These are phyloP conservation scores for Solanum medicagineum DNA, from an alignment of 257 asterid genomes.

Conservation along the genomic window DNA sequence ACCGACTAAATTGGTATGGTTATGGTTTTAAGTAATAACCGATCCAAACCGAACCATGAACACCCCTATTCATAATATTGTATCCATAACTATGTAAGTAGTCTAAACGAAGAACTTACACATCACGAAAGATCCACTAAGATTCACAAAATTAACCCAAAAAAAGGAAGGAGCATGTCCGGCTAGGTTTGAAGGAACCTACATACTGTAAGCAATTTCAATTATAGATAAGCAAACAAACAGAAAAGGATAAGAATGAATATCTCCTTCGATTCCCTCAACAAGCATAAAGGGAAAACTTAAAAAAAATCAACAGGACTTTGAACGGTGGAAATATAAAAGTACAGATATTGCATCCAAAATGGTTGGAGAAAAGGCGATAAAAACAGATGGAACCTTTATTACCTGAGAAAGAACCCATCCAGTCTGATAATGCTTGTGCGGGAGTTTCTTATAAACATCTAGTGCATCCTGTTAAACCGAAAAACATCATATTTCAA, in stretches of 20 bases:
- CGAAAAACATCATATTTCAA: background rate
- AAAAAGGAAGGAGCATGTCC: background rate
- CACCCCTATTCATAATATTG: background rate
- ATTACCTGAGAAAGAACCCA: slow-evolving; percentile 91
- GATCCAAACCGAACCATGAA: too few relatives aligned
- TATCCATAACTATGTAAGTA: background rate
- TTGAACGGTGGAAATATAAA: background rate
- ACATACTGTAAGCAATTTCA: background rate
- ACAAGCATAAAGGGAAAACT: background rate
- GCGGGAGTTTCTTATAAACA: slow-evolving; percentile 57
- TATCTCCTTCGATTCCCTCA: background rate
- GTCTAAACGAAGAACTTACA: background rate
- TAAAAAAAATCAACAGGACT: background rate
- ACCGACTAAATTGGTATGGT: too few relatives aligned
- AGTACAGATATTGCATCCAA: background rate
- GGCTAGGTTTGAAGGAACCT: background rate
- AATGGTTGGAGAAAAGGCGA: background rate
- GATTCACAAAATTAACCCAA: background rate
- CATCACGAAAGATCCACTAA: background rate
- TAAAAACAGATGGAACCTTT: background rate
- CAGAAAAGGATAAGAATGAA: background rate
- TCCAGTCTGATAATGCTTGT: slow-evolving; percentile 85
- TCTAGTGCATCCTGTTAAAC: slow-evolving; percentile 77
- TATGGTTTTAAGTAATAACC: too few relatives aligned
- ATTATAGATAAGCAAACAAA: background rate